Percentiles rank a stretch among this genome's conserved stretches.
Evolutionary conservation across 306 rosid species (phyloP).

Genomic region (Erythrophleum fordii): DNA sequence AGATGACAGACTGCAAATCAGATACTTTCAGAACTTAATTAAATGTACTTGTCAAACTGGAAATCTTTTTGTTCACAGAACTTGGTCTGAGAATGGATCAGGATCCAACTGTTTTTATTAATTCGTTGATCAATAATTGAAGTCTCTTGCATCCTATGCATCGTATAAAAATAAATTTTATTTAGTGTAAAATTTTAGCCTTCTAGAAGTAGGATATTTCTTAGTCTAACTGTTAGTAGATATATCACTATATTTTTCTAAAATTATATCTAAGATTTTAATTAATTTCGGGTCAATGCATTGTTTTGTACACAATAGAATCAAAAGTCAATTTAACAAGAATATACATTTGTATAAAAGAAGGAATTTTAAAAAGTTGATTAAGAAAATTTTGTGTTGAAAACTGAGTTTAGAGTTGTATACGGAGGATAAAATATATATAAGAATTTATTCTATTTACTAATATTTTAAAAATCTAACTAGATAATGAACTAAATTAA

Average conservation of each 20-base stretch:
- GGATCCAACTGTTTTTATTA: not conserved
- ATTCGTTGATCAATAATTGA: not conserved
- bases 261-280: not conserved
- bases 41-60: conserved; percentile 28
- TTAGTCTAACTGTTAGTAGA: too few species aligned
- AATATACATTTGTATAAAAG: too few species aligned
- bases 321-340: not conserved
- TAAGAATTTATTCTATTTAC: too few species aligned
- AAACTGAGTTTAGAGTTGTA: too few species aligned
- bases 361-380: too few species aligned
- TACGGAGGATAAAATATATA: too few species aligned
- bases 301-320: not conserved
- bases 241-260: not conserved
- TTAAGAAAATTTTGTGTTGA: too few species aligned
- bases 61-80: conserved; percentile 36
- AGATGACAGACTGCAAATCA: conserved; percentile 10
- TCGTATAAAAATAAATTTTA: not conserved
- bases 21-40: conserved; percentile 25
- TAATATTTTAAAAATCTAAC: too few species aligned
- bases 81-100: conserved; percentile 5
- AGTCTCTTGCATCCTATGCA: not conserved
- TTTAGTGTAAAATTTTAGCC: not conserved
- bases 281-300: not conserved
- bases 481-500: too few species aligned
- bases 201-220: too few species aligned